Evolutionary conservation across 140 eudicot genomes (phyloP), one percentile per base, ranked within the genome.

Genomic region (Erigeron philadelphicus): DNA sequence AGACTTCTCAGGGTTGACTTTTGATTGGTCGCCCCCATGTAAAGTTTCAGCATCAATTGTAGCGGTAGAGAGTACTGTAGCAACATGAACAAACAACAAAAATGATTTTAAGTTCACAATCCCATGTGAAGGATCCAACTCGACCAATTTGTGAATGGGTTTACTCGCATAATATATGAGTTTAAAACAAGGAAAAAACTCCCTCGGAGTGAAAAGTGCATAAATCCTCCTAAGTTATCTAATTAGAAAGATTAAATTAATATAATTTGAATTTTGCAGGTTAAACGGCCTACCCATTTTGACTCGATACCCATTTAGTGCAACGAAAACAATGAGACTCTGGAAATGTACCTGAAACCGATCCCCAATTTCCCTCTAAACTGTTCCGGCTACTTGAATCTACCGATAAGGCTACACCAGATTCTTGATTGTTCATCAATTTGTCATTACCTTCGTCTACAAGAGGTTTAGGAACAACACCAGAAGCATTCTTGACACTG

Each of bases 281-380:
- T 21, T 21, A 21, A 21, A 21, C 25, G 1, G 1, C 25, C 25
- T 21, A 21, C 25, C 25, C 25, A 21, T 21, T 21, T 21, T 21
- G 25, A 21, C 25, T 21, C 38, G 38, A 31, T 31, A 31, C 38
- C 38, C 38, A 31, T 31, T 4, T 31, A 31, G 38, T 31, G 38
- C 38, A 31, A 31, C 38, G 38, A 31, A 31, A 31, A 61, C 31
- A 61, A 15, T 3, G 13, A 70, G 9, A 42, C 15, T 66, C 13
- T 15, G 15, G 38, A 61, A 60, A 68, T 60, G 54, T 82, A 91
- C 97, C 95, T 85, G 95, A 82, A 76, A 85, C 83, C 0, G 96
- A 91, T 47, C 95, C 91, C 88, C 87, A 82, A 84, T 84, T 84
- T 70, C 71, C 91, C 49, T 88, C 95, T 67, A 88, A 46, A 71